Base-by-base conservation (phyloP, 805 yeast genomes). In the Ogataea glucozyma region DNA sequence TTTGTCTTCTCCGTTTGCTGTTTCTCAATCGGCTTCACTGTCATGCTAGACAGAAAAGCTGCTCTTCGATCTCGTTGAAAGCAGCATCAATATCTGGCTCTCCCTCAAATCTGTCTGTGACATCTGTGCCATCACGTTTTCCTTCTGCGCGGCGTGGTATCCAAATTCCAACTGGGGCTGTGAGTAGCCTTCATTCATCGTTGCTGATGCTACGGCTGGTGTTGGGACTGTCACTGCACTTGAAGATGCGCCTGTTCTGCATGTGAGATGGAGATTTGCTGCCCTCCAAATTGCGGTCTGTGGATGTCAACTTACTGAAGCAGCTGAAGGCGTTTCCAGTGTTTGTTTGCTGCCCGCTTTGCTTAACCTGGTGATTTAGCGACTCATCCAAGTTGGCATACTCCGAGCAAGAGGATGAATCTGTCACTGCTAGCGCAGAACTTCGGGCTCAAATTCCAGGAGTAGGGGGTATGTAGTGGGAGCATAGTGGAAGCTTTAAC, bases 381-480 rank as follows among this genome's bases (percentile, higher is more conserved):
- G 76, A 65, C 40, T 52, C 62, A 49, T 73, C 78, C 26, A 68
- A 43, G 41, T 67, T 70, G 0, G 75, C 48, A 41, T 70, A 74
- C 40, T 73, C 74, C 18, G 76, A 73, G 60, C 79, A 75, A 30
- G 60, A 50, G 4, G 64, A 64, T n/a, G 39, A 24, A 19, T 36
- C 39, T 18, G 21, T 18, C 9, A 13, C n/a, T n/a, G n/a, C n/a
- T n/a, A n/a, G n/a, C n/a, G n/a, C n/a, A n/a, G n/a, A n/a, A n/a
- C n/a, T n/a, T n/a, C n/a, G n/a, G n/a, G n/a, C n/a, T n/a, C n/a
- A n/a, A n/a, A n/a, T n/a, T n/a, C n/a, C n/a, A n/a, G n/a, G n/a
- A n/a, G n/a, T n/a, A n/a, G n/a, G n/a, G n/a, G n/a, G n/a, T n/a
- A n/a, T n/a, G n/a, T n/a, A n/a, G n/a, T n/a, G n/a, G n/a, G n/a